These are phyloP conservation scores for Linum tenue DNA, from an alignment of 345 rosid genomes.

Conservation along the genomic window DNA sequence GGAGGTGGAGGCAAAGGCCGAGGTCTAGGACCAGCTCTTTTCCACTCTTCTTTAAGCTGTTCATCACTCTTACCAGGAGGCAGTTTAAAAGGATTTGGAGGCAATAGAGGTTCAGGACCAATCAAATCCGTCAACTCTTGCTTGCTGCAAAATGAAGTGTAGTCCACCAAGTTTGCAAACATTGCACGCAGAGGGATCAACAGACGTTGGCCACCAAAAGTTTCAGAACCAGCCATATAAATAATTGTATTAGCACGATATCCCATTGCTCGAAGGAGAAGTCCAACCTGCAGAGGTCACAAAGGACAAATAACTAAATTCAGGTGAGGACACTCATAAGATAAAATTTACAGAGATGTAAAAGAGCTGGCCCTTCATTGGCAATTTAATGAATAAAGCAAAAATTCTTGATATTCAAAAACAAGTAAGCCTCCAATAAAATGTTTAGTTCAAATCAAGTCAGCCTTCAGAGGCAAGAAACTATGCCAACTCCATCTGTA, in stretches of 20 bases:
- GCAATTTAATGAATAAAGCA: background rate
- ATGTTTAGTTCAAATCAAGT: background rate
- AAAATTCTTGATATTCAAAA: background rate
- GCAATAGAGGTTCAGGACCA: conserved; percentile 79
- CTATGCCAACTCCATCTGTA: background rate
- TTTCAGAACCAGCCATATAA: conserved; percentile 89
- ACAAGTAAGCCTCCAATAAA: background rate
- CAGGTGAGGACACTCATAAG: background rate
- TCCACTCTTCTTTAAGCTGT: conserved; percentile 78
- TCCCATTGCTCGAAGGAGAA: conserved; percentile 85
- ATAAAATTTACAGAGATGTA: no score
- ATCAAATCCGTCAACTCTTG: conserved; percentile 61
- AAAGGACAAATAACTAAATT: conserved; percentile 1
- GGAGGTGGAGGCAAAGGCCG: conserved; percentile 99
- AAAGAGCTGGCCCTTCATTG: background rate
- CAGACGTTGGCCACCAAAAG: conserved; percentile 89
- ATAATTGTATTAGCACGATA: conserved; percentile 76
- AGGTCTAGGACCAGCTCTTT: conserved; percentile 92
- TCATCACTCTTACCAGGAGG: conserved; percentile 52
- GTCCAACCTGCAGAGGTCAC: conserved; percentile 65
- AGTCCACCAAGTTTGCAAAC: conserved; percentile 71
- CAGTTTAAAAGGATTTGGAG: conserved; percentile 30
- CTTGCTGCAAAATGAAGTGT: conserved; percentile 63
- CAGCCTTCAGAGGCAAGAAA: background rate
- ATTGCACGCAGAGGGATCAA: conserved; percentile 87